These are phyloP conservation scores for Helicostylum pulchrum DNA, from an alignment of 192 early-diverging fungal genomes.

Conservation along the genomic window DNA sequence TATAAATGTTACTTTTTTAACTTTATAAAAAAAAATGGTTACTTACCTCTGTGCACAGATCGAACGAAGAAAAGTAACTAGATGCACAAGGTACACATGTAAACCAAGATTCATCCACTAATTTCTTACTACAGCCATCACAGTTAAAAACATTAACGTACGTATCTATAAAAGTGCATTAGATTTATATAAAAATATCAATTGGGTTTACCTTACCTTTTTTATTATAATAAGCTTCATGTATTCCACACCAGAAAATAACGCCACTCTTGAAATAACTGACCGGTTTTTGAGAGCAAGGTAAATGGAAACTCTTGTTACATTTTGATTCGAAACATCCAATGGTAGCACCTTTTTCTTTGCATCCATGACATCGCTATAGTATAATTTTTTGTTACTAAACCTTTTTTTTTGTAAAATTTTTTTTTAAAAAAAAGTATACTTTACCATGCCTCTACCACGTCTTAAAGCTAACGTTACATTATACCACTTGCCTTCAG, in stretches of 20 bases:
- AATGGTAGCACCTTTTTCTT: constrained; percentile 78
- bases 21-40: constrained; percentile 4
- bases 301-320: constrained; percentile 76
- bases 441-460: constrained; percentile 64
- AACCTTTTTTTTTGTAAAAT: not conserved
- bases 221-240: constrained; percentile 54
- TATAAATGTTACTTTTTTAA: not conserved
- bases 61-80: constrained; percentile 68
- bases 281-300: constrained; percentile 70
- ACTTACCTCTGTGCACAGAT: constrained; percentile 60
- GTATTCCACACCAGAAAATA: constrained; percentile 86
- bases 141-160: constrained; percentile 72
- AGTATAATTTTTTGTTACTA: constrained; percentile 1
- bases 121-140: constrained; percentile 58
- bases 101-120: constrained; percentile 61
- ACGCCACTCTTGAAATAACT: constrained; percentile 73
- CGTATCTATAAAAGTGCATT: constrained; percentile 34
- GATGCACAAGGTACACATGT: constrained; percentile 59
- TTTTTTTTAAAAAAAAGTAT: constrained; percentile 6
- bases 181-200: not conserved
- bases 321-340: constrained; percentile 89
- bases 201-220: constrained; percentile 41
- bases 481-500: constrained; percentile 79
- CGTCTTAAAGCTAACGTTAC: constrained; percentile 72
- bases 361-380: constrained; percentile 70